Evolutionary conservation across 768 basidiomycete genomes (phyloP), one percentile per base, ranked within the genome.

Genomic region (Jaapia argillacea): DNA sequence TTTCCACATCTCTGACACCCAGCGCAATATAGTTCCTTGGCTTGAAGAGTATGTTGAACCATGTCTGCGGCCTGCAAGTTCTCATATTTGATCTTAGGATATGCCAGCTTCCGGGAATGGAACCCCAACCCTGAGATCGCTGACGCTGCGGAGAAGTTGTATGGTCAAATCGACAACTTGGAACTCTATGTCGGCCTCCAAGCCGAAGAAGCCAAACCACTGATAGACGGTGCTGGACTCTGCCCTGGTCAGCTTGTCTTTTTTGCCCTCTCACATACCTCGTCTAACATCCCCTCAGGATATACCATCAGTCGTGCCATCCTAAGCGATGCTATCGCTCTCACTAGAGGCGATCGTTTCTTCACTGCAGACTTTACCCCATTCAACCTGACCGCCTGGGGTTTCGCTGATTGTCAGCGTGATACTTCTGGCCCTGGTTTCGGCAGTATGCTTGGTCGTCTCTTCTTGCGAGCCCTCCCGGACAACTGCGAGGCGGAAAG

Each of bases 281-380:
- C 44, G 13, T 46, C 26, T n/a, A 18, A 5, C 24, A 25, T 14
- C 2, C n/a, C n/a, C n/a, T n/a, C n/a, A n/a, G 81, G 79, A 12
- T 90, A 85, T 61, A 91, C 88, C 6, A 75, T 87, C 53, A 82
- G 82, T 52, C 78, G 88, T 24, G 87, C 88, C 5, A 91, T 91
- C 52, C 76, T 91, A 25, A 77, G 79, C 48, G 88, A 91, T 54
- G 88, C 88, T 23, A 83, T 90, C 44, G 85, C 88, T 10, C 75
- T 91, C 43, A 88, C 85, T 39, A 80, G 87, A 42, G 88, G 88
- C 24, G 88, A 91, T 54, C 71, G 87, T 42, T 83, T 77, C 69
- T 86, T 75, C 63, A 90, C 85, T 1, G 68, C 83, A 22, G 88
- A 91, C 54, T 83, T 75, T 57, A 90, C 88, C 0, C 81, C 87